Evolutionary conservation across 768 basidiomycete species (phyloP).

Genomic region (Cystofilobasidium macerans): DNA sequence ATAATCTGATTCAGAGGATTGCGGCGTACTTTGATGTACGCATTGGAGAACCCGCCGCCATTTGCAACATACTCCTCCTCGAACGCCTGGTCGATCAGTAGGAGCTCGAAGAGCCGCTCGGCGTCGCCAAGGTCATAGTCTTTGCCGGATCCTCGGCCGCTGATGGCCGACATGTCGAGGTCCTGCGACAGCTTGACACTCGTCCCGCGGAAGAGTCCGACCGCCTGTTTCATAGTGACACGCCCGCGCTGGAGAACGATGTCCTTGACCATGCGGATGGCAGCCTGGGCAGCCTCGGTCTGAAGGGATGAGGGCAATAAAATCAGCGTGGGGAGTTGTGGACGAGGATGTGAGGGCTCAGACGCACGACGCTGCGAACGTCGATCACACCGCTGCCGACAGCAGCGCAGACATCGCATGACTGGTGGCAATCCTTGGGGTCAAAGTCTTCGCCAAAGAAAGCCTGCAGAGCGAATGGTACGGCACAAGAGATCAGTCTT

Average conservation of each 20-base stretch:
- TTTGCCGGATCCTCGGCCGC: slow-evolving; percentile 45
- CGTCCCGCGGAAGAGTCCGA: slow-evolving; percentile 57
- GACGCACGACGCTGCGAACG: slow-evolving; percentile 45
- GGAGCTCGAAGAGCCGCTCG: slow-evolving; percentile 55
- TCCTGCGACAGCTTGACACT: slow-evolving; percentile 44
- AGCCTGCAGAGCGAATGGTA: slow-evolving; percentile 31
- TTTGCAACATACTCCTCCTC: slow-evolving; percentile 45
- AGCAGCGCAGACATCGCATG: slow-evolving; percentile 74
- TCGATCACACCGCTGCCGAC: slow-evolving; percentile 41
- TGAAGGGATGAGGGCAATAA: neutral
- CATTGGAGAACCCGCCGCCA: slow-evolving; percentile 38
- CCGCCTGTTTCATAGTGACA: slow-evolving; percentile 53
- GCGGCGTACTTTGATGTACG: slow-evolving; percentile 36
- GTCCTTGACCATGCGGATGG: slow-evolving; percentile 50
- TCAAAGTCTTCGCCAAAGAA: slow-evolving; percentile 80
- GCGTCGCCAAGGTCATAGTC: slow-evolving; percentile 48
- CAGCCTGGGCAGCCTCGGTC: slow-evolving; percentile 47
- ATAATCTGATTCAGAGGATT: too few relatives aligned
- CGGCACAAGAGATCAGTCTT: neutral
- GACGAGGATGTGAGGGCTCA: neutral
- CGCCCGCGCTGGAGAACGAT: slow-evolving; percentile 43
- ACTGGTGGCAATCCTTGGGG: slow-evolving; percentile 50
- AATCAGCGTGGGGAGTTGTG: neutral
- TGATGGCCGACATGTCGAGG: slow-evolving; percentile 45
- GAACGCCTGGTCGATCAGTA: slow-evolving; percentile 48